Evolutionary conservation across 257 asterid genomes (phyloP), one percentile per base, ranked within the genome.

Genomic region (Jasminum sambac): DNA sequence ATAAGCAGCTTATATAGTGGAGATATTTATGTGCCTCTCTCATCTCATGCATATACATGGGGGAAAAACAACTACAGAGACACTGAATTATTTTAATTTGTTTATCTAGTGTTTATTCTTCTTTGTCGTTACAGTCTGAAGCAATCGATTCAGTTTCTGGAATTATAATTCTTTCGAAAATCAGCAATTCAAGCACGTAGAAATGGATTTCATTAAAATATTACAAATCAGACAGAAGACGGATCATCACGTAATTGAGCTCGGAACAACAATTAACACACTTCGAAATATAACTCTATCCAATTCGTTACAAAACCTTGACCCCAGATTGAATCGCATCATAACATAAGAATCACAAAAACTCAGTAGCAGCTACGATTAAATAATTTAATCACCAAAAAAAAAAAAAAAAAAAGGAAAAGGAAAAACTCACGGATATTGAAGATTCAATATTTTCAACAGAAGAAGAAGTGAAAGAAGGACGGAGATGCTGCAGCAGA

Each of bases 401-500:
- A 25, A 48, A 36, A 55, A 25, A 12, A 0, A 42, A 42, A 42
- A 65, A n/a, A 64, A 24, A 37, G 23, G 14, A 6, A 6, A 38
- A 38, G 48, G 43, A 34, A 59, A 64, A 65, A 69, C 95, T 85
- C 52, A 95, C 99, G 25, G 92, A 81, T 62, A 89, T 50, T 0
- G 92, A 83, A 43, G 96, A 88, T 11, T 86, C 90, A 8, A 89
- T 76, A 77, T 87, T 78, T 72, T 91, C 96, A 23, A 89, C 78
- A 8, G 97, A 86, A 63, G 97, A 90, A 12, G 89, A 80, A 17
- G 96, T 80, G 73, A 86, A 82, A 41, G 96, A 83, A 2, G 99
- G 98, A 64, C 84, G 89, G 25, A 95, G 89, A 63, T 95, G 99
- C 76, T 91, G 95, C 37, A 77, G 77, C 77, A 77, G 57, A 30